Base-by-base conservation (phyloP, 1,284 basidiomycete genomes). In the Somion occarium region DNA sequence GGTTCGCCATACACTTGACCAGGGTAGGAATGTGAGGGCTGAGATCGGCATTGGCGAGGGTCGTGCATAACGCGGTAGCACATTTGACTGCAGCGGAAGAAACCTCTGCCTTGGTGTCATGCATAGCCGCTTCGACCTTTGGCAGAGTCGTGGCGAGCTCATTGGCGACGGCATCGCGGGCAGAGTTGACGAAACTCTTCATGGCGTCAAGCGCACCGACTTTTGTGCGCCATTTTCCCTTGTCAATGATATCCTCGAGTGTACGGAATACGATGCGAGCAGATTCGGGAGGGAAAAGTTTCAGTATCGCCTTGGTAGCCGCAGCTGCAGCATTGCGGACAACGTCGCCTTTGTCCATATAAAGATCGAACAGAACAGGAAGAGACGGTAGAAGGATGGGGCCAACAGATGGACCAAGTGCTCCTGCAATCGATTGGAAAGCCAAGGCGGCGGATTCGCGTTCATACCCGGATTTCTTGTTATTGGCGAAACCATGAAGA, bases 81-180 rank as follows among this genome's bases (percentile, higher is more conserved):
- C 92, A 91, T 77, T 98, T 98, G 61, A 84, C 75, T 41, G 96
- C 96, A 42, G 91, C 88, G 54, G 81, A 79, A 15, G 93, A 88
- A 38, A 98, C 93, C 79, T 99, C 96, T 59, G 83, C 72, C 71
- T 98, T 99, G 59, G 96, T 98, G 71, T 99, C 96, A 67, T 97
- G 93, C 94, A 99, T 96, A 12, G 93, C 85, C 45, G 73, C 75
- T 65, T 97, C 94, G 25, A 99, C 83, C 61, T 86, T 86, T 13
- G 95, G 96, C 46, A 98, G 82, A 44, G 92, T 83, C 34, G 78
- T 73, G 18, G 85, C 94, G 37, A 99, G 76, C 66, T 96, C 85
- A 48, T 84, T 82, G 41, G 93, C 94, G 49, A 98, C 87, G 61
- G 84, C 83, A 56, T 94, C 91, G 61, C 82, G 83, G 18, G 90